Evolutionary conservation across 768 basidiomycete genomes (phyloP).

Genomic region (Psilocybe azurescens): DNA sequence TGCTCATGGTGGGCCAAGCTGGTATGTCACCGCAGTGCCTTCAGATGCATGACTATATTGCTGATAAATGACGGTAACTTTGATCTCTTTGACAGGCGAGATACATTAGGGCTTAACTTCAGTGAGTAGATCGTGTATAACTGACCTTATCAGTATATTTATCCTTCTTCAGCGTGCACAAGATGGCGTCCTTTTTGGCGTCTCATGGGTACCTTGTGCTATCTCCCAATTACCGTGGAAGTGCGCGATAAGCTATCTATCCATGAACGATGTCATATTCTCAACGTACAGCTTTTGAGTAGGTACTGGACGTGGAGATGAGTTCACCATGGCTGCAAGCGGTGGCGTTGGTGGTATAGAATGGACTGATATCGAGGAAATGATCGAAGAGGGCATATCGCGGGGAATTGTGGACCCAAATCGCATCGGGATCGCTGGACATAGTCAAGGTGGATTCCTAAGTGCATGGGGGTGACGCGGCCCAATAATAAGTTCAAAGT

Average conservation of each 20-base stretch:
- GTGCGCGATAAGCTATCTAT: not conserved
- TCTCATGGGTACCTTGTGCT: slow-evolving; percentile 16
- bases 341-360: slow-evolving; percentile 16
- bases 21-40: not conserved
- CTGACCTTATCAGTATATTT: not conserved
- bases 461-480: slow-evolving; percentile 13
- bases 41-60: no score
- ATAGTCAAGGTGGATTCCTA: slow-evolving; percentile 17
- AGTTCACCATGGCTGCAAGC: slow-evolving; percentile 15
- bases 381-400: slow-evolving; percentile 16
- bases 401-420: slow-evolving; percentile 14
- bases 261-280: not conserved
- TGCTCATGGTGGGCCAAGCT: slow-evolving; percentile 18
- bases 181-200: slow-evolving; percentile 16
- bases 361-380: slow-evolving; percentile 14
- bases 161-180: not conserved
- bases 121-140: not conserved
- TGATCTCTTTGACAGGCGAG: slow-evolving; percentile 1
- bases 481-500: slow-evolving; percentile 16
- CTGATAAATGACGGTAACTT: not conserved
- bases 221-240: slow-evolving; percentile 16
- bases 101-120: slow-evolving; percentile 3
- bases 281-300: not conserved
- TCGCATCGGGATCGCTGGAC: slow-evolving; percentile 16
- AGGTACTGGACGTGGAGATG: slow-evolving; percentile 16